Base-by-base conservation (phyloP, 2,329 filamentous ascomycete species). In the Acrocalymma vagum region DNA sequence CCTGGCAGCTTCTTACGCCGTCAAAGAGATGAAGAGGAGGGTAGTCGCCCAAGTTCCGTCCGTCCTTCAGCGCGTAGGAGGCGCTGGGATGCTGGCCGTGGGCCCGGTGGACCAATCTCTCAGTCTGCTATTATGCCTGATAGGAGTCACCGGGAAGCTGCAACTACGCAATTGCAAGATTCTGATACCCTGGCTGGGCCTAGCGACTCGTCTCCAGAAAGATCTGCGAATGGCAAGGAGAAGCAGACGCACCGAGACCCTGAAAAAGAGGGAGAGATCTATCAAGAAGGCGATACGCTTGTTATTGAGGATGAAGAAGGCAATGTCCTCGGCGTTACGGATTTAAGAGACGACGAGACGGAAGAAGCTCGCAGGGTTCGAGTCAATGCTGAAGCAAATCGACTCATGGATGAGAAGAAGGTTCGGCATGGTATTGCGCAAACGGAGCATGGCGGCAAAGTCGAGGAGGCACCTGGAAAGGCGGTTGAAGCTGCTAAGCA, bases 291-390 rank as follows among this genome's bases (percentile, higher is more conserved):
- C 2, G 68, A 85, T 37, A 71, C 95, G 15, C 80, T 94, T 25
- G 74, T 96, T 6, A 83, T 95, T 40, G 93, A 97, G 69, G 88
- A 95, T 56, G 78, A 85, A 48, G 87, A 96, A 42, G 93, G 93
- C 6, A 92, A 96, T 38, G 92, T 96, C 3, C 66, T 96, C 5
- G 82, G 82, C 13, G 82, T 89, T 0, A 78, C 85, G 51, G 70
- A 81, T 27, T n/a, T n/a, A n/a, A 78, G 72, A 14, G 52, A 60
- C 20, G 61, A 60, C 7, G 66, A 71, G 21, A 56, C 57, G 29
- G 78, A 81, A 4, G 79, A 81, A n/a, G 80, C 90, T 52, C 71
- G 84, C 29, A 72, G 81, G 32, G 81, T 83, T 57, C 78, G 83
- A 28, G 87, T 85, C 57, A 75, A 75, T 27, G 63, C 71, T 9